These are phyloP conservation scores for Colletotrichum coccodes DNA, from an alignment of 2,329 filamentous ascomycete genomes.

Conservation along the genomic window DNA sequence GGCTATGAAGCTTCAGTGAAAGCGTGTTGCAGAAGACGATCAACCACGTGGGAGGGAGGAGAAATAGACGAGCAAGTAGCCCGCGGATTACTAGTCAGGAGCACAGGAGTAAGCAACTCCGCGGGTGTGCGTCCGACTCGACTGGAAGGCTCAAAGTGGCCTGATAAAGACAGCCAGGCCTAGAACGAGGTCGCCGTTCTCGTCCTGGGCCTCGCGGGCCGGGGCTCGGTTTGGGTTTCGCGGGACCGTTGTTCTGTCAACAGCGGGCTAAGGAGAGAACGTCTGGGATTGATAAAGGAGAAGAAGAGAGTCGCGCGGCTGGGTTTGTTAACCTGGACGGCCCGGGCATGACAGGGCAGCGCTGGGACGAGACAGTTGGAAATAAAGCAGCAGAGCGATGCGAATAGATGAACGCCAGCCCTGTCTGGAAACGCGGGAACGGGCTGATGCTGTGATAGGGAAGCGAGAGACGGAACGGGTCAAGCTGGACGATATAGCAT, in stretches of 20 bases:
- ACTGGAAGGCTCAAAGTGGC: not conserved
- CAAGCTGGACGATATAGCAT: conserved; percentile 25
- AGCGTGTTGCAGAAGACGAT: not conserved
- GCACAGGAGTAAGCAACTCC: not conserved
- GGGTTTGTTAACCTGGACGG: not conserved
- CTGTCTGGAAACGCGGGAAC: not conserved
- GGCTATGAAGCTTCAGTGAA: not conserved
- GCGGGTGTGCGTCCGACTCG: not conserved
- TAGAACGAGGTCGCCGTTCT: not conserved
- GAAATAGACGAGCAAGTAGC: not conserved
- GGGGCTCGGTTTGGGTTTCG: not conserved
- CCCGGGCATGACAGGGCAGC: not conserved
- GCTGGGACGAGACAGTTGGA: not conserved
- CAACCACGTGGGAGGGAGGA: not conserved
- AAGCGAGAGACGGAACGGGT: not conserved
- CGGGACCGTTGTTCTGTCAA: conserved; percentile 7
- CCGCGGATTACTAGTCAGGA: not conserved
- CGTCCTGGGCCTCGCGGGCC: not conserved
- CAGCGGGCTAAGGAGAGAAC: not conserved
- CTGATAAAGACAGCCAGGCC: not conserved
- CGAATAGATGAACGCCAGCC: not conserved
- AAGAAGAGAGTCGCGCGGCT: not conserved
- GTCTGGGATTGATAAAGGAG: not conserved
- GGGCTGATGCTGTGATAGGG: not conserved
- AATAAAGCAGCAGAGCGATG: not conserved